Evolutionary conservation across 1,284 basidiomycete species (phyloP), one percentile per base, ranked within the genome.

Genomic region (Sphaerobolus stellatus): DNA sequence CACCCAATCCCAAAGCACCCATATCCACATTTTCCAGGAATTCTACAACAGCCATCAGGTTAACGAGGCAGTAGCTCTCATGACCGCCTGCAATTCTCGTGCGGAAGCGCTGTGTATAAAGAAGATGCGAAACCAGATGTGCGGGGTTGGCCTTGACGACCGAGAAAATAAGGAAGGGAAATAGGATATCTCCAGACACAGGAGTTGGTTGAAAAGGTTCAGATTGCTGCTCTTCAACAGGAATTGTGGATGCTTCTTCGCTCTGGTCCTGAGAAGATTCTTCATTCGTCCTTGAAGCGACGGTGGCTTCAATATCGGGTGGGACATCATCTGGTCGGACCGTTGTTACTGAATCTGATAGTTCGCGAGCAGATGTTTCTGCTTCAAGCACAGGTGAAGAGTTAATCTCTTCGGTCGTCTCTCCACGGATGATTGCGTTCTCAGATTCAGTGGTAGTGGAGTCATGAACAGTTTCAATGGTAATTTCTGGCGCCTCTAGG

Each of bases 21-120:
- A 95, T 75, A 68, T 95, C 92, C 24, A 97, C 92, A 63, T 93
- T 91, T 71, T 95, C 92, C 38, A 98, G 74, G 68, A 97, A 98
- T 64, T 96, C 93, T 2, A 92, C 90, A 1, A 94, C 94, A 5
- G 95, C 95, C 73, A 95, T 86, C 29, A 96, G 76, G 69, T 97
- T 98, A 67, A 97, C 90, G 28, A 96, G 78, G 59, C 94, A 97
- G 67, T 95, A 98, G 51, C 84, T 86, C 60, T 92, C 90, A 65
- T 97, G 93, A 1, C 93, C 93, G 4, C 86, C 73, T 50, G 88
- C 83, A 60, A 82, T 81, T n/a, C 46, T 53, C 6, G 75, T 69
- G 25, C 93, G 77, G 71, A 92, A 98, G 20, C 95, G 83, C 61
- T 96, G 92, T 0, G 88, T 88, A 67, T 84, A 98, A 18, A 93